Conservation (phyloP, 1,284 basidiomycete genomes). For the Heterobasidion occidentale region DNA sequence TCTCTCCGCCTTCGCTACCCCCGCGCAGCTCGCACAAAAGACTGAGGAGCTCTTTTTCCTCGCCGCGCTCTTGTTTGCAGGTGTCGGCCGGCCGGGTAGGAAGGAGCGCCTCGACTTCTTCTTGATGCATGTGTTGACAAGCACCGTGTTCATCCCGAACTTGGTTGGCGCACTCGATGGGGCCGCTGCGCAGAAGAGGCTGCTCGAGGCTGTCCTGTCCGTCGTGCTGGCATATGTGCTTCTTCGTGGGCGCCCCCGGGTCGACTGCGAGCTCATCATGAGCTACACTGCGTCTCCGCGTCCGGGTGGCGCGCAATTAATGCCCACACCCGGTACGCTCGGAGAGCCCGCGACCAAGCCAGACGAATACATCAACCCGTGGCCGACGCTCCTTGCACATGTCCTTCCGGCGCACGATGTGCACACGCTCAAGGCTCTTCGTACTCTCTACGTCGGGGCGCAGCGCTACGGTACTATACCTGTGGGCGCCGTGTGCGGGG, state of each 20-base stretch:
- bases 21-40: conserved; percentile 30
- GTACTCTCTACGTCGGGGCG: conserved; percentile 45
- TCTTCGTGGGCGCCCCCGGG: conserved; percentile 49
- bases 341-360: conserved; percentile 26
- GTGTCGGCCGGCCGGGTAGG: conserved; percentile 39
- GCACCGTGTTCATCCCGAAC: conserved; percentile 51
- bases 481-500: conserved; percentile 36
- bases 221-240: conserved; percentile 36
- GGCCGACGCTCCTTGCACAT: conserved; percentile 48
- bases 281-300: conserved; percentile 36
- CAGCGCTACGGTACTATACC: conserved; percentile 38
- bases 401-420: conserved; percentile 50
- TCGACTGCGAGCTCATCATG: conserved; percentile 50
- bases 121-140: conserved; percentile 64
- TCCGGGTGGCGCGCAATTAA: conserved; percentile 14
- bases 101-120: conserved; percentile 60
- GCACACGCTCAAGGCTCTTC: conserved; percentile 54
- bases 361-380: conserved; percentile 39
- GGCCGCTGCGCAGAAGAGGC: conserved; percentile 29
- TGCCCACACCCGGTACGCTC: conserved; percentile 18
- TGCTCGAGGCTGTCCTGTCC: conserved; percentile 43
- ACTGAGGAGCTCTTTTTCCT: conserved; percentile 48
- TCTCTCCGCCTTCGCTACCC: conserved; percentile 12
- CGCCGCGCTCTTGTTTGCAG: conserved; percentile 44
- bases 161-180: conserved; percentile 31